Conservation (phyloP, 495 filamentous ascomycete species). For the Xylaria nigripes region DNA sequence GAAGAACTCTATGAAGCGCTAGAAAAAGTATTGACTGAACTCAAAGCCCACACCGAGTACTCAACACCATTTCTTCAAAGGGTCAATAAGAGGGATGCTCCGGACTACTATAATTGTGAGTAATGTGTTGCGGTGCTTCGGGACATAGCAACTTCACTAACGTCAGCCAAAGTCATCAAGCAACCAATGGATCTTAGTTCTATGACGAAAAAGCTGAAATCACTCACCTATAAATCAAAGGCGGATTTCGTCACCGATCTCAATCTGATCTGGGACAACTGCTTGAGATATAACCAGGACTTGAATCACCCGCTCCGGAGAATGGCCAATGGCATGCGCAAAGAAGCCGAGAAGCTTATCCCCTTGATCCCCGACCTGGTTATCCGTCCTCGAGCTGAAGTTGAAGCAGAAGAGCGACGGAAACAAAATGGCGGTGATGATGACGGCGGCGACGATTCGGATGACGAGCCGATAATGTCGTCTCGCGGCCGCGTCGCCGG, state of each 20-base stretch:
- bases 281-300: constrained; percentile 89
- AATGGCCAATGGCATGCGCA: constrained; percentile 92
- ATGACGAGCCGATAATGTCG: constrained; percentile 98
- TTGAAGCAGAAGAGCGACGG: constrained; percentile 90
- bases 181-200: constrained; percentile 95
- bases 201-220: constrained; percentile 97
- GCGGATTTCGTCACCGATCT: constrained; percentile 88
- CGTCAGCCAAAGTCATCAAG: constrained; percentile 64
- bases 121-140: constrained; percentile 5
- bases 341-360: constrained; percentile 90
- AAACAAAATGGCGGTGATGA: constrained; percentile 70
- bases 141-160: constrained; percentile 17
- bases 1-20: constrained; percentile 95
- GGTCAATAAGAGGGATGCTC: constrained; percentile 93
- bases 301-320: constrained; percentile 80
- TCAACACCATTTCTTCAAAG: constrained; percentile 85
- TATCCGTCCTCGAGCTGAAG: constrained; percentile 83
- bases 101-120: constrained; percentile 86
- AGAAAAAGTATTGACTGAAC: constrained; percentile 90
- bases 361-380: constrained; percentile 89
- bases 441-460: constrained; percentile 79
- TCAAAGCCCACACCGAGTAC: constrained; percentile 95
- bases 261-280: constrained; percentile 94
- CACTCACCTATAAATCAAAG: constrained; percentile 82
- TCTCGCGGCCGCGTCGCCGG: constrained; percentile 88